Base-by-base conservation (phyloP, 345 rosid genomes). In the Gossypioides kirkii region DNA sequence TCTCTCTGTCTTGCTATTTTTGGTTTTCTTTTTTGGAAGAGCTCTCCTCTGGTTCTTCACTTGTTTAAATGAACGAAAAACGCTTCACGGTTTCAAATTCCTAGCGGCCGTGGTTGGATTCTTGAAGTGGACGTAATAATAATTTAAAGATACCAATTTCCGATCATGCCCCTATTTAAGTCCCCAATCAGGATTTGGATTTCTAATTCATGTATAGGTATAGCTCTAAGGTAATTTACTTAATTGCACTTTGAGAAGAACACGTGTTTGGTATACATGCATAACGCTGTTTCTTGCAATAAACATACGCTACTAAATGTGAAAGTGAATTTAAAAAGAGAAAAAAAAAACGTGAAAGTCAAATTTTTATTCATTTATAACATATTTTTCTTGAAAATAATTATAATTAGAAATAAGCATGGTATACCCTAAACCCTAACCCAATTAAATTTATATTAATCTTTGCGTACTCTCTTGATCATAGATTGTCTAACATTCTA, bases 81-180 rank as follows among this genome's bases (percentile, higher is more conserved):
- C 38, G 73, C 67, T 47, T 25, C 16, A 6, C 4, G 49, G 69
- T 32, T 59, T 54, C 4, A 47, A 1, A 49, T 10, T 67, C 22
- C 20, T 11, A 6, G 49, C 67, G 14, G 32, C 26, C 46, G 72
- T 47, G 64, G 46, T 56, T 23, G 74, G 76, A 17, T 38, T 56
- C 76, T 78, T 76, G 64, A 55, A 46, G 17, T 36, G 1, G 22
- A 13, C 42, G 14, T 22, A 47, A 38, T 62, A 58, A 61, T 79
- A 77, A 18, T 47, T 61, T 77, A 73, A 38, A 62, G 22, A 0
- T 4, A 0, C 0, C 36, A 36, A 79, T 61, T 83, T 4, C 65
- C 84, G 1, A 22, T 47, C 36, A 0, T 83, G 43, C 62, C 84
- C 84, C 1, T 77, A 1, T 2, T 38, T 16, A 54, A 23, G 2